Evolutionary conservation across 257 asterid species (phyloP).

Genomic region (Przewalskia tangutica): DNA sequence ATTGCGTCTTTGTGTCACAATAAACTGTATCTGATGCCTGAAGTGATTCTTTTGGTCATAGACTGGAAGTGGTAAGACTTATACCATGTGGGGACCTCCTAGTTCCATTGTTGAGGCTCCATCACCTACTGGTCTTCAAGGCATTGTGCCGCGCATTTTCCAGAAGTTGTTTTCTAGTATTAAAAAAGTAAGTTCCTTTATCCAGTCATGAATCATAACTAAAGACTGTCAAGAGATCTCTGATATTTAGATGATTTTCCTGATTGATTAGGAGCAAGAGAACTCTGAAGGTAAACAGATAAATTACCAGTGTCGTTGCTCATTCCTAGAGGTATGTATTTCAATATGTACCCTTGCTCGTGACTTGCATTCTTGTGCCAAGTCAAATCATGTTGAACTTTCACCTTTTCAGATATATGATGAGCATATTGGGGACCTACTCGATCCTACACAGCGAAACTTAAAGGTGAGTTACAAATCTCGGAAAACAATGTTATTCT

Average conservation of each 20-base stretch:
- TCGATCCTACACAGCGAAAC: slow-evolving; percentile 74
- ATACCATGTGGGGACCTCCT: slow-evolving; percentile 97
- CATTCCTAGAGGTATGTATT: slow-evolving; percentile 77
- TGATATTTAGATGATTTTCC: slow-evolving; percentile 1
- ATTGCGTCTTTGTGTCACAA: not conserved
- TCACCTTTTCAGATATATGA: slow-evolving; percentile 56
- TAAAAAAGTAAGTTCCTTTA: slow-evolving; percentile 41
- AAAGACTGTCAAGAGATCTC: not conserved
- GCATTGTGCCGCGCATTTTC: slow-evolving; percentile 83
- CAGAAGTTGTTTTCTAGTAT: slow-evolving; percentile 69
- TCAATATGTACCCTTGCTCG: not conserved
- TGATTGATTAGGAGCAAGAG: slow-evolving; percentile 51
- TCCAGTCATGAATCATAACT: not conserved
- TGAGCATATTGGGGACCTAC: slow-evolving; percentile 81
- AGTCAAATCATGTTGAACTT: not conserved
- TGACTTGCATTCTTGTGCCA: not conserved
- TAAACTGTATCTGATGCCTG: slow-evolving; percentile 2
- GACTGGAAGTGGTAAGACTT: slow-evolving; percentile 97
- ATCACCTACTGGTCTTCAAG: slow-evolving; percentile 55
- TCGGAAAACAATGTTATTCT: not conserved
- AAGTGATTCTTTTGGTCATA: slow-evolving; percentile 14
- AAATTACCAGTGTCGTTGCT: slow-evolving; percentile 90
- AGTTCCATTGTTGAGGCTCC: slow-evolving; percentile 82
- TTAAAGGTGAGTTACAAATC: slow-evolving; percentile 46
- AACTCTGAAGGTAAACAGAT: slow-evolving; percentile 52